Percentiles rank a stretch among this genome's conserved stretches.
phyloP scores from a whole-genome alignment of 768 basidiomycete genomes.

The Roridomyces roridus region DNA sequence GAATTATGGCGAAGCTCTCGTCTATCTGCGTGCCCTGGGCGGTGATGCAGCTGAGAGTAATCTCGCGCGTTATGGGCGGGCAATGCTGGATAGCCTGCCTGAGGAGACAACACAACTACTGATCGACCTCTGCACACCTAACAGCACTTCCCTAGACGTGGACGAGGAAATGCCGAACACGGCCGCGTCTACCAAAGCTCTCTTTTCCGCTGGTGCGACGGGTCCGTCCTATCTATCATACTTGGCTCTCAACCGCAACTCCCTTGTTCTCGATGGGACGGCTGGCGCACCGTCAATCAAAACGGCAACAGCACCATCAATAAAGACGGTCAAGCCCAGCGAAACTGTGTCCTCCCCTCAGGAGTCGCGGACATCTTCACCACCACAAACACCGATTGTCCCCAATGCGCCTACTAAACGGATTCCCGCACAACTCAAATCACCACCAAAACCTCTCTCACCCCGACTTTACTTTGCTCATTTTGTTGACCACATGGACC shows the following conservation, averaged over 20 bases:
- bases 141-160: conserved; percentile 50
- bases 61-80: conserved; percentile 86
- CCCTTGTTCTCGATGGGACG: conserved; percentile 44
- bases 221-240: conserved; percentile 80
- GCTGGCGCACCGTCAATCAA: conserved; percentile 55
- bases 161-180: conserved; percentile 42
- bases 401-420: conserved; percentile 24
- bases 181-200: conserved; percentile 29
- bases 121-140: conserved; percentile 88
- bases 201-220: conserved; percentile 35
- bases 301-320: conserved; percentile 51
- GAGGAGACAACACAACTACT: conserved; percentile 90
- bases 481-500: conserved; percentile 86
- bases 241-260: conserved; percentile 71
- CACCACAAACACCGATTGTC: conserved; percentile 41
- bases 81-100: conserved; percentile 81
- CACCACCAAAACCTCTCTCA: conserved; percentile 65
- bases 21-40: conserved; percentile 80
- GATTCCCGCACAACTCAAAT: conserved; percentile 30
- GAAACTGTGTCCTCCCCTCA: conserved; percentile 46
- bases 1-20: conserved; percentile 80
- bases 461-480: conserved; percentile 91
- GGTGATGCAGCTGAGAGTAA: conserved; percentile 88
- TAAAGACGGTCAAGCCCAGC: conserved; percentile 47
- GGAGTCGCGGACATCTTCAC: conserved; percentile 39